A percentile compares a stretch with the other conserved stretches of the same genome.
phyloP scores from a whole-genome alignment of 768 basidiomycete species.

The Tulasnella sp. region DNA sequence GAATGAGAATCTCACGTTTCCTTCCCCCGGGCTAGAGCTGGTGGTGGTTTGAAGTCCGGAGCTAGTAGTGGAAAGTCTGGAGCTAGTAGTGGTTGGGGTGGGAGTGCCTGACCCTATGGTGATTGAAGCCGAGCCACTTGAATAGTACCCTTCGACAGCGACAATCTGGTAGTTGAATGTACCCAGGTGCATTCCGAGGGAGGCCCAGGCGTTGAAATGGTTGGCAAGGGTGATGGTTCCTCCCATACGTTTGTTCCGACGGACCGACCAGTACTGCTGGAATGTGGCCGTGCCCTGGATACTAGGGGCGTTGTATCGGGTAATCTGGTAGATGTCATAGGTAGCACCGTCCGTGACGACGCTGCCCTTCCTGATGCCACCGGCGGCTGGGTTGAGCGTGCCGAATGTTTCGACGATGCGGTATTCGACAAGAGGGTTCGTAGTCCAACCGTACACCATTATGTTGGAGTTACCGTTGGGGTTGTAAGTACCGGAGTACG shows the following conservation, averaged over 20 bases:
- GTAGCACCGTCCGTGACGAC: conserved; percentile 27
- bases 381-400: conserved; percentile 31
- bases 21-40: background rate
- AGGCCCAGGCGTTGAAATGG: conserved; percentile 36
- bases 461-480: too few species aligned
- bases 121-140: conserved; percentile 13
- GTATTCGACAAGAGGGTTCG: conserved; percentile 34
- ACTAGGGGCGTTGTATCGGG: conserved; percentile 30
- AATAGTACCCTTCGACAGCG: conserved; percentile 31
- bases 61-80: background rate
- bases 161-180: conserved; percentile 33
- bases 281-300: conserved; percentile 34
- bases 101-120: conserved; percentile 9
- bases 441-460: too few species aligned
- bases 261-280: conserved; percentile 35
- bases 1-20: background rate
- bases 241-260: conserved; percentile 15
- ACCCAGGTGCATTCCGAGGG: conserved; percentile 25
- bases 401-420: conserved; percentile 33
- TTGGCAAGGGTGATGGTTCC: conserved; percentile 33
- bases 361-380: conserved; percentile 24
- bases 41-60: background rate
- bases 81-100: background rate
- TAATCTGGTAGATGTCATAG: conserved; percentile 32
- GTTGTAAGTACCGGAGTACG: too few species aligned